phyloP scores from a whole-genome alignment of 2,329 filamentous ascomycete genomes.

The Fusarium tupiense region DNA sequence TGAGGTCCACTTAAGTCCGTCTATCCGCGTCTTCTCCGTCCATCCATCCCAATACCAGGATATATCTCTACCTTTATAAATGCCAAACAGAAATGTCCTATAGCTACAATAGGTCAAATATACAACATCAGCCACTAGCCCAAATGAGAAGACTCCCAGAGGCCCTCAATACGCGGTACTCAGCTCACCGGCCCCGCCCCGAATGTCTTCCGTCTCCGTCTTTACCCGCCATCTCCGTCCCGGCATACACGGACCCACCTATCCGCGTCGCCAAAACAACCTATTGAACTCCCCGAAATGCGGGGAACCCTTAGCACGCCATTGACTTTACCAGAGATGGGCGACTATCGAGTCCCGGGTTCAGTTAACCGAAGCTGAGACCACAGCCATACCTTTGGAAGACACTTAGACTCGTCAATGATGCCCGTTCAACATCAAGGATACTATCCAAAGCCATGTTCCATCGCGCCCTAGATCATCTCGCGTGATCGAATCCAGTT shows the following conservation, averaged over 20 bases:
- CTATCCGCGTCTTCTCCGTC: slow-evolving; percentile 2
- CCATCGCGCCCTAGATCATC: background rate
- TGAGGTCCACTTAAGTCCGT: background rate
- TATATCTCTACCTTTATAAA: background rate
- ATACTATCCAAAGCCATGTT: background rate
- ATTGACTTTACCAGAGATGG: background rate
- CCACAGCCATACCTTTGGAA: background rate
- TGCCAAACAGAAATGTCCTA: background rate
- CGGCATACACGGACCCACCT: background rate
- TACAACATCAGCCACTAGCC: background rate
- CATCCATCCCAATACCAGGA: background rate
- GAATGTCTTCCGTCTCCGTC: background rate
- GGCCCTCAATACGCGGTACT: background rate
- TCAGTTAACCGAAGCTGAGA: background rate
- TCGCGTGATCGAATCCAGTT: background rate
- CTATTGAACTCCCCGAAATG: background rate
- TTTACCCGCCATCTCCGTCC: background rate
- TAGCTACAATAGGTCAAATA: background rate
- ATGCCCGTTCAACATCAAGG: background rate
- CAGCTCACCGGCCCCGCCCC: background rate
- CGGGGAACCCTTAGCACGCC: background rate
- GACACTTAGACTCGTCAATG: background rate
- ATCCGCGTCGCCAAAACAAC: background rate
- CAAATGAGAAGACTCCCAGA: background rate
- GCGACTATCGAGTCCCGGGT: background rate